Evolutionary conservation across 768 basidiomycete genomes (phyloP), one percentile per base, ranked within the genome.

Genomic region (Lanmaoa pseudosensibilis): DNA sequence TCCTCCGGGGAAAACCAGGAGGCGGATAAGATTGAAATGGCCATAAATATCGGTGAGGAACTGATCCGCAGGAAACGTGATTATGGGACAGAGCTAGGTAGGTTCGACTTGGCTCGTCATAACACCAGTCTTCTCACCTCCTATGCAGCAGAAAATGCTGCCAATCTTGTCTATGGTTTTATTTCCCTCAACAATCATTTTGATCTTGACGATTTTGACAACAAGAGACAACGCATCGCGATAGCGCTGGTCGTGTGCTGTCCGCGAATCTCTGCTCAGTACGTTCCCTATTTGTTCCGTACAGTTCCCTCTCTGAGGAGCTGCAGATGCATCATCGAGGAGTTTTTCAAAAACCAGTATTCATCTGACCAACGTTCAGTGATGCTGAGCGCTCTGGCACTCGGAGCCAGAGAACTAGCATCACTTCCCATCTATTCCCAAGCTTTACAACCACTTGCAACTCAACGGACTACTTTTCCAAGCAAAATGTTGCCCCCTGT

Each of bases 341-440:
- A 97, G 66, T 95, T 94, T 72, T 99, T 98, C 77, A 87, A 87
- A 62, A 90, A 89, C 46, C 92, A 96, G 60, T 97, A 96, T 71
- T 95, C 97, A 0, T 82, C 84, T 18, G 81, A 86, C 32, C 94
- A 98, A 63, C 87, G 95, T 9, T 90, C 83, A 58, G 82, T 84
- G 11, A 92, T 94, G 61, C 79, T 98, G 21, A 94, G 90, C 58
- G 88, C 93, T 1, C 76, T 99, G 12, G 92, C 91, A 0, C 72
- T 94, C 34, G 92, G 92, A 7, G 91, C 92, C 8, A 79, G 92
- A 55, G 95, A 98, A 69, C 75, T 97, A 7, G 90, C 87, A 0
- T 76, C 61, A 77, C 75, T 65, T 59, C 82, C 65, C 62, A 49
- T 74, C 3, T 63, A 48, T 40, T 63, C 72, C 10, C 62, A 67